phyloP scores from a whole-genome alignment of 2,329 filamentous ascomycete genomes.

The Biscogniauxia mediterranea region DNA sequence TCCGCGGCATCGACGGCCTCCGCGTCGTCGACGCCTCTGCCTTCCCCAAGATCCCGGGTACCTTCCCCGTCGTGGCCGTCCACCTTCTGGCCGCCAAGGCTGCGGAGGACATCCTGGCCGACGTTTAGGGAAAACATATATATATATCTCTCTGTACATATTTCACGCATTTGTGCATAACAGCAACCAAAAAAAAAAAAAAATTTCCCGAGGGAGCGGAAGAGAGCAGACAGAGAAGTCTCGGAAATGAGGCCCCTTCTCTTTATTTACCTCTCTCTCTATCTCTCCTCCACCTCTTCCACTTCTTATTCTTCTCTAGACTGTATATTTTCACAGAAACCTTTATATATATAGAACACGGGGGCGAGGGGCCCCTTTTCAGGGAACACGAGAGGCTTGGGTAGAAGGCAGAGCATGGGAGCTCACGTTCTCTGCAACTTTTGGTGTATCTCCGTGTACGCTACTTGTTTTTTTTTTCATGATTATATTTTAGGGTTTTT shows the following conservation, averaged over 20 bases:
- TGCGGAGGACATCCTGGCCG: constrained; percentile 25
- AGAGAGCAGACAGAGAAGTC: neutral
- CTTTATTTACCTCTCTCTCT: too few species aligned
- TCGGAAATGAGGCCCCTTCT: too few species aligned
- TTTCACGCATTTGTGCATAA: neutral
- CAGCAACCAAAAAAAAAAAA: too few species aligned
- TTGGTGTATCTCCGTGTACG: neutral
- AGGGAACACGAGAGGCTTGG: neutral
- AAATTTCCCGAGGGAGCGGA: neutral
- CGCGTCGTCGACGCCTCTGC: constrained; percentile 55
- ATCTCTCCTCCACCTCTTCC: neutral
- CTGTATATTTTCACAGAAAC: neutral
- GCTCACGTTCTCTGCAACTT: neutral
- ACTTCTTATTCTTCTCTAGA: neutral
- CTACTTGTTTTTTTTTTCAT: neutral
- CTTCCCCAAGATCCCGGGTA: constrained; percentile 48
- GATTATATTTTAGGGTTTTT: neutral
- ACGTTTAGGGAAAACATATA: neutral
- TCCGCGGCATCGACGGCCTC: constrained; percentile 48
- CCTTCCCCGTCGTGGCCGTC: constrained; percentile 28
- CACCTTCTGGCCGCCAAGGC: constrained; percentile 31
- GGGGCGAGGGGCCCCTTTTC: neutral
- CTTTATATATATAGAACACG: neutral
- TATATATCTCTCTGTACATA: neutral
- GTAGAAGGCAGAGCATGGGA: neutral